Evolutionary conservation across 139 green algal genomes (phyloP).

Genomic region (Spirogloea muscicola): DNA sequence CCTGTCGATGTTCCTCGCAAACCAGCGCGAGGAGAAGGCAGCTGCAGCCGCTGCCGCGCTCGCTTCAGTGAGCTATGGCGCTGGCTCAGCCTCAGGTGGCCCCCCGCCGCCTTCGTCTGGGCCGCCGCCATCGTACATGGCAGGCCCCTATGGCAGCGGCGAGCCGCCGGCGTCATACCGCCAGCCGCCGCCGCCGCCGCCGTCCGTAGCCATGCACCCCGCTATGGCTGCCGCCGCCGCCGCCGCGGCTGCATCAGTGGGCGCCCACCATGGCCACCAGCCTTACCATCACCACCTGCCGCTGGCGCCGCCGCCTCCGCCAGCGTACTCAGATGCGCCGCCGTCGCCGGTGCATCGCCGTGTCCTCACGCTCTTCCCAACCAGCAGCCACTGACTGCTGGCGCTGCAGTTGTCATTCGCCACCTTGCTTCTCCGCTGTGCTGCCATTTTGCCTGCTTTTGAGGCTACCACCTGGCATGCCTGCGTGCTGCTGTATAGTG

Average conservation of each 20-base stretch:
- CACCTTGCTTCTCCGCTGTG: too few relatives aligned
- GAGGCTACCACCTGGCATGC: too few relatives aligned
- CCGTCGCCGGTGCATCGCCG: neutral
- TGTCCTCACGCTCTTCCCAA: conserved; percentile 12
- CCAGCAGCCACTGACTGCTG: too few relatives aligned
- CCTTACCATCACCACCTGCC: neutral
- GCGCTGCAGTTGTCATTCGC: too few relatives aligned
- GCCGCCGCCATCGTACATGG: neutral
- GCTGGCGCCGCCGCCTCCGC: neutral
- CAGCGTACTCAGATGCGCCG: neutral
- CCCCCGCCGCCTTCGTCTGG: neutral
- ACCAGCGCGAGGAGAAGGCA: neutral
- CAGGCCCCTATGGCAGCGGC: neutral
- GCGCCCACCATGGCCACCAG: neutral
- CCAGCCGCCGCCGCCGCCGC: neutral
- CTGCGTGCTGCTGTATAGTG: too few relatives aligned
- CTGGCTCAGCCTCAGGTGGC: neutral
- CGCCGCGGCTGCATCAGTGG: neutral
- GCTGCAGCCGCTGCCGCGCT: neutral
- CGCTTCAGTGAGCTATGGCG: neutral
- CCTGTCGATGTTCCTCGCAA: neutral
- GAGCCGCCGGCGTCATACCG: neutral
- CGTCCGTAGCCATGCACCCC: neutral
- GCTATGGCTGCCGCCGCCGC: neutral
- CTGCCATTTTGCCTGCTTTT: too few relatives aligned